Percentiles rank a stretch among this genome's conserved stretches.
Evolutionary conservation across 257 asterid genomes (phyloP).

Genomic region (Knoxia roxburghii): DNA sequence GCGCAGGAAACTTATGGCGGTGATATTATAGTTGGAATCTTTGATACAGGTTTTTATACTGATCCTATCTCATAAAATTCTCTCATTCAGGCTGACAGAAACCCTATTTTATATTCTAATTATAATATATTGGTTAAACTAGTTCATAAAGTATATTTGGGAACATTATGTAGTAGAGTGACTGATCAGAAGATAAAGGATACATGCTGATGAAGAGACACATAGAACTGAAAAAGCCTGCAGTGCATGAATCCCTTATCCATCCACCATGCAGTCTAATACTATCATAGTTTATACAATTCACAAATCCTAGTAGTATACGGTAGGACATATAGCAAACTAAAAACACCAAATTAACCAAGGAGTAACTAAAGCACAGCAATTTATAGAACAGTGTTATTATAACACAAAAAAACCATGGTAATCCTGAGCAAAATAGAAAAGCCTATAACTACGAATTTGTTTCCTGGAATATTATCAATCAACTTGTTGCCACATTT

Average conservation of each 20-base stretch:
- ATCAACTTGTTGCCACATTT: neutral
- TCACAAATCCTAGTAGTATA: neutral
- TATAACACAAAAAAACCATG: neutral
- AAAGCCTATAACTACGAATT: too few relatives aligned
- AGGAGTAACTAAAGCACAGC: neutral
- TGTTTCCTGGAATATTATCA: neutral
- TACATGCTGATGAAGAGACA: neutral
- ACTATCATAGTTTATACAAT: neutral
- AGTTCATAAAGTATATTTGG: too few relatives aligned
- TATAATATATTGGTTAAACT: too few relatives aligned
- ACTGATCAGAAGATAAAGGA: neutral
- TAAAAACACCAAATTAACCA: neutral
- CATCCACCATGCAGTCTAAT: neutral
- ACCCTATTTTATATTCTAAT: too few relatives aligned
- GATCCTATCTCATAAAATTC: neutral
- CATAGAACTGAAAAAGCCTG: too few relatives aligned
- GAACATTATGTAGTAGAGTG: too few relatives aligned
- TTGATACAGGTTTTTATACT: conserved; percentile 14
- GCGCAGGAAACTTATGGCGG: conserved; percentile 34
- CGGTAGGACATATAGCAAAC: neutral
- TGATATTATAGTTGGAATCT: conserved; percentile 11
- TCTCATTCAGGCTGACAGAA: neutral
- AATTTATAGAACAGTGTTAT: too few relatives aligned
- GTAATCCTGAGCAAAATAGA: too few relatives aligned
- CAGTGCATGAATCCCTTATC: neutral